A percentile compares a stretch with the other conserved stretches of the same genome.
Evolutionary conservation across 192 early-diverging fungal species (phyloP).

Genomic region (Backusella sp.): DNA sequence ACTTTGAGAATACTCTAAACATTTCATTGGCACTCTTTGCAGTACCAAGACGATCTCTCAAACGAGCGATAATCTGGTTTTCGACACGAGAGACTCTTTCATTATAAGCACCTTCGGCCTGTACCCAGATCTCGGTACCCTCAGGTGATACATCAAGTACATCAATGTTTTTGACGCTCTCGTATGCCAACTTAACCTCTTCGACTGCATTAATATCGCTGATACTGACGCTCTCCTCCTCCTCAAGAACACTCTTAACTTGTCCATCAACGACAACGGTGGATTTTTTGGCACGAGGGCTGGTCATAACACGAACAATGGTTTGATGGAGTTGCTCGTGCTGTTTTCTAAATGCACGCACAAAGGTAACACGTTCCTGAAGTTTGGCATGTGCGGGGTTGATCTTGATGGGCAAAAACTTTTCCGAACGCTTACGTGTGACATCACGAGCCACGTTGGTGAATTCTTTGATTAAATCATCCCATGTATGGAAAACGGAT

Average conservation of each 20-base stretch:
- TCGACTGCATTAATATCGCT: constrained; percentile 79
- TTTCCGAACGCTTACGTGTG: constrained; percentile 84
- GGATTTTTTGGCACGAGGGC: constrained; percentile 41
- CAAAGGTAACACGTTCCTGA: constrained; percentile 90
- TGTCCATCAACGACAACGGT: constrained; percentile 38
- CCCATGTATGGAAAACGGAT: constrained; percentile 91
- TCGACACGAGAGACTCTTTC: constrained; percentile 94
- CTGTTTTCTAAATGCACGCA: constrained; percentile 90
- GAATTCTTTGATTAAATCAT: constrained; percentile 94
- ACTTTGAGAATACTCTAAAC: constrained; percentile 99
- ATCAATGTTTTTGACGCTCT: constrained; percentile 90
- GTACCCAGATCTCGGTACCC: constrained; percentile 91
- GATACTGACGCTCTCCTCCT: constrained; percentile 50
- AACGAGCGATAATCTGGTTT: constrained; percentile 93
- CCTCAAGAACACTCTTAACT: constrained; percentile 36
- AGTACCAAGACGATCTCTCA: constrained; percentile 92
- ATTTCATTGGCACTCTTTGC: constrained; percentile 98
- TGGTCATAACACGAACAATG: constrained; percentile 89
- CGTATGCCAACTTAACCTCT: constrained; percentile 89
- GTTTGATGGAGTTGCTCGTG: constrained; percentile 98
- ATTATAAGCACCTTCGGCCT: constrained; percentile 89
- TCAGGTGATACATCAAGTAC: constrained; percentile 92
- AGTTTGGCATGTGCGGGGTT: constrained; percentile 86
- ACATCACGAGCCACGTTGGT: constrained; percentile 92
- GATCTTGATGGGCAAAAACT: constrained; percentile 96